A percentile compares a stretch with the other conserved stretches of the same genome.
phyloP scores from a whole-genome alignment of 2,329 filamentous ascomycete genomes.

The Colletotrichum abscissum region DNA sequence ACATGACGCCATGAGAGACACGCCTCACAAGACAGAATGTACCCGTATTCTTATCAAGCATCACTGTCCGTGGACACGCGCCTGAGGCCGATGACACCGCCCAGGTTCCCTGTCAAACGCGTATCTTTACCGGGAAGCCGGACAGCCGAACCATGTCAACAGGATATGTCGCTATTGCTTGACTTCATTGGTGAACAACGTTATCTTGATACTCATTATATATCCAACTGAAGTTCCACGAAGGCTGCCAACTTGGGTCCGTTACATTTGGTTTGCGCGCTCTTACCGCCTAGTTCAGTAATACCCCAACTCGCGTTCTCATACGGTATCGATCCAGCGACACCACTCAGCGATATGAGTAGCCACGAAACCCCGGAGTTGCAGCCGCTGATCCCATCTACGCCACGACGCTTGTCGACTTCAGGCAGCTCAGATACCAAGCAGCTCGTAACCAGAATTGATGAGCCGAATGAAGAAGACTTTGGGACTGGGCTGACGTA shows the following conservation, averaged over 20 bases:
- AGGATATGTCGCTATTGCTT: background rate
- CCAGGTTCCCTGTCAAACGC: background rate
- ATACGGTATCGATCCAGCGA: no score
- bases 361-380: background rate
- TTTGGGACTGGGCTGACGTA: background rate
- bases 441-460: background rate
- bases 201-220: background rate
- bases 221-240: no score
- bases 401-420: background rate
- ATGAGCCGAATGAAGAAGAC: background rate
- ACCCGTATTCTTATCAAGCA: conserved; percentile 25
- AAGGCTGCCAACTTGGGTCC: background rate
- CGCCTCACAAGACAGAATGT: background rate
- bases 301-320: background rate
- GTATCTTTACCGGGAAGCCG: background rate
- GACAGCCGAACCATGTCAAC: background rate
- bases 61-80: conserved; percentile 3
- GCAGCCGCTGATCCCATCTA: conserved; percentile 8
- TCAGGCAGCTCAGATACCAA: background rate
- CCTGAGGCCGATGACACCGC: background rate
- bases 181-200: background rate
- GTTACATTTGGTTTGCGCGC: background rate
- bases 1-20: conserved; percentile 26
- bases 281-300: no score
- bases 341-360: background rate